Evolutionary conservation across 2,329 filamentous ascomycete species (phyloP), one percentile per base, ranked within the genome.

Genomic region (Alternaria sp.): DNA sequence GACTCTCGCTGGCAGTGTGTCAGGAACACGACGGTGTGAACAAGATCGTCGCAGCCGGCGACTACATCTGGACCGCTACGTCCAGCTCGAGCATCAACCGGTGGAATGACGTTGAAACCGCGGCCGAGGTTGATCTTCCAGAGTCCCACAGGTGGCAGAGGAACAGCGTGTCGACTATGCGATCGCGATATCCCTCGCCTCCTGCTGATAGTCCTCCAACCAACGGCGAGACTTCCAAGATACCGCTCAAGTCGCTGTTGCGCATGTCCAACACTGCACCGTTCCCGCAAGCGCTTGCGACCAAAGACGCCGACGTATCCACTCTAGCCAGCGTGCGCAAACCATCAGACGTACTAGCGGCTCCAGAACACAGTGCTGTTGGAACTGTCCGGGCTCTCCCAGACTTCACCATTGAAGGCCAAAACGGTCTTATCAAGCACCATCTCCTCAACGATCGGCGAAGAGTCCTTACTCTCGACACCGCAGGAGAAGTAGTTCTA

Each of bases 381-480:
- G 72, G 78, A 13, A 78, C 81, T 3, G 72, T 81, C 8, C 73
- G 80, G 42, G 62, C 62, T 17, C 71, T 80, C 44, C 82, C 82
- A n/a, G 82, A 84, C 45, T 78, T 80, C 51, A 76, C 81, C 2
- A 95, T 99, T 46, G 93, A 97, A 78, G 95, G 95, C 1, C 93
- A 97, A 71, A 94, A 97, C 78, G 95, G 95, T 9, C 80, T 99
- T 52, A 92, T 98, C 61, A 99, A 98, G 78, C 91, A 97, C 76
- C 89, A 90, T 69, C 84, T 98, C 67, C 83, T 99, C 60, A 98
- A 96, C 76, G 94, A 99, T 75, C 86, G 94, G 66, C 90, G 91
- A 72, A 86, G 93, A 58, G 93, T 96, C 4, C 81, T 99, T 64
- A 99, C 95, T 0, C 81, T 97, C 51, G 95, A 99, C 77, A 97